phyloP scores from a whole-genome alignment of 1,284 basidiomycete genomes.

The Cystobasidium slooffiae region DNA sequence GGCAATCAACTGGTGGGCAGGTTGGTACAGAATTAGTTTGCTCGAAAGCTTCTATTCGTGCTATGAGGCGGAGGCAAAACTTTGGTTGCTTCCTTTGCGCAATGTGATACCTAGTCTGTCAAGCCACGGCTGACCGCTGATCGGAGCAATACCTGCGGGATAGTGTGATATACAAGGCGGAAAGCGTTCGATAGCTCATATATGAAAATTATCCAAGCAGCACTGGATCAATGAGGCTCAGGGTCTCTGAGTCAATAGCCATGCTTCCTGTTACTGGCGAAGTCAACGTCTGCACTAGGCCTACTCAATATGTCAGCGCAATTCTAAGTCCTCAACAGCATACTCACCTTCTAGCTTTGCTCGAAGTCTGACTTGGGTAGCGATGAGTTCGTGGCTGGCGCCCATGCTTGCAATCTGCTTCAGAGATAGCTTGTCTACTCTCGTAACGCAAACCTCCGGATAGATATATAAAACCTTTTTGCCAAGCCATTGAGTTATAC shows the following conservation, averaged over 20 bases:
- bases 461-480: background rate
- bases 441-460: slow-evolving; percentile 1
- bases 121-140: background rate
- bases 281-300: background rate
- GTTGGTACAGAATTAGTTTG: too few relatives aligned
- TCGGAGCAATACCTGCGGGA: background rate
- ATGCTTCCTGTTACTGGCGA: background rate
- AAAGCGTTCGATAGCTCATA: background rate
- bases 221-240: background rate
- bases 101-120: background rate
- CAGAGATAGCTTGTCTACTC: slow-evolving; percentile 2
- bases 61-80: background rate
- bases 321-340: background rate
- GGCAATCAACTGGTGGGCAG: too few relatives aligned
- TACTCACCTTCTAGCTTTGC: background rate
- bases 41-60: too few relatives aligned
- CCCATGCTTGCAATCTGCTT: background rate
- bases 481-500: slow-evolving; percentile 2
- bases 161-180: background rate
- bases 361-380: background rate
- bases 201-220: background rate
- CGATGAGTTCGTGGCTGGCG: background rate
- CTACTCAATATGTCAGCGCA: background rate
- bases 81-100: background rate
- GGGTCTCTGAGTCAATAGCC: background rate